Percentiles rank a stretch among this genome's conserved stretches.
These are phyloP conservation scores for Fusarium albidum DNA, from an alignment of 2,329 filamentous ascomycete species.

Conservation along the genomic window DNA sequence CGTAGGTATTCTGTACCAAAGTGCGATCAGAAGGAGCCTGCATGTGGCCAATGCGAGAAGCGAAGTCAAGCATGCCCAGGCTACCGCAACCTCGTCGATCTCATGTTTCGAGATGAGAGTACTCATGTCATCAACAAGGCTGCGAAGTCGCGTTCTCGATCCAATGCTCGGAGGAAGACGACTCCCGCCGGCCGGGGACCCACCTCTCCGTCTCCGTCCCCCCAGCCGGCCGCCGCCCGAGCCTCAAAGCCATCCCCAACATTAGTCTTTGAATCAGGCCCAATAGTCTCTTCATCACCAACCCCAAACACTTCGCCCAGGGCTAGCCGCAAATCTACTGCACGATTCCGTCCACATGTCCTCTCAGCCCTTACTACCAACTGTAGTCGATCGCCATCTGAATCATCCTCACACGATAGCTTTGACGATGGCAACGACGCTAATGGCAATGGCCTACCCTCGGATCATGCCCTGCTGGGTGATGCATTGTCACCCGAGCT, in stretches of 20 bases:
- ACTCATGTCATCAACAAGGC: conserved; percentile 63
- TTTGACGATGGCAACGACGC: conserved; percentile 21
- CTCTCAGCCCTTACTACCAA: conserved; percentile 37
- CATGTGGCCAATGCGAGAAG: conserved; percentile 64
- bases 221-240: conserved; percentile 13
- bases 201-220: conserved; percentile 28
- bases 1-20: conserved; percentile 36
- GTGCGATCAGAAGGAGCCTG: conserved; percentile 62
- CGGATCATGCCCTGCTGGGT: conserved; percentile 25
- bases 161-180: conserved; percentile 36
- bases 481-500: conserved; percentile 34
- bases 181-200: conserved; percentile 21
- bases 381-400: conserved; percentile 33
- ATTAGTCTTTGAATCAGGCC: conserved; percentile 11
- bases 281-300: not conserved
- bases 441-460: conserved; percentile 24
- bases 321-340: conserved; percentile 19
- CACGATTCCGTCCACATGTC: conserved; percentile 29
- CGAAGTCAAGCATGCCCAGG: conserved; percentile 61
- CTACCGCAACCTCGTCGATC: conserved; percentile 62
- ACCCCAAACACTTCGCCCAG: conserved; percentile 12
- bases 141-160: conserved; percentile 44
- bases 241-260: conserved; percentile 14
- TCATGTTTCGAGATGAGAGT: conserved; percentile 67
- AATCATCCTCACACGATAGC: conserved; percentile 34